phyloP scores from a whole-genome alignment of 768 basidiomycete genomes.

The Boletellus ananas region DNA sequence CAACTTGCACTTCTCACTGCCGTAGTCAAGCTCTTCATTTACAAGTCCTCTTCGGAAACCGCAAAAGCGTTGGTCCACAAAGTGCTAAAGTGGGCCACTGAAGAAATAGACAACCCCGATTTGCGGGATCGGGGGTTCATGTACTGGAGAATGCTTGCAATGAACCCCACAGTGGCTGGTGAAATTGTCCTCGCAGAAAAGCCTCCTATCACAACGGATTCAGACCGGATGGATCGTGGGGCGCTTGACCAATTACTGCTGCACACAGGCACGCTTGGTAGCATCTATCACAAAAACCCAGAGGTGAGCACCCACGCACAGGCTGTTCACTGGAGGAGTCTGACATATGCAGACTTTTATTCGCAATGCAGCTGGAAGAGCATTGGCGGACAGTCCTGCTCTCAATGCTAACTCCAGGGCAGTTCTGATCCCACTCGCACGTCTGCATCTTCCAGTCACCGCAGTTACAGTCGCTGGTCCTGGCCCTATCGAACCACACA shows the following conservation, averaged over 20 bases:
- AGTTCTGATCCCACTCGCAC: conserved; percentile 60
- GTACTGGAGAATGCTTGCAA: conserved; percentile 97
- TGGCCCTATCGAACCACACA: conserved; percentile 34
- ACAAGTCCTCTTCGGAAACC: conserved; percentile 77
- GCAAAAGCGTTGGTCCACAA: conserved; percentile 91
- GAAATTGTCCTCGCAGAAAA: conserved; percentile 92
- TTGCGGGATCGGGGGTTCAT: conserved; percentile 96
- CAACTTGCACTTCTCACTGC: conserved; percentile 94
- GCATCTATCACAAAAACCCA: conserved; percentile 98
- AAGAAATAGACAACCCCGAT: conserved; percentile 98
- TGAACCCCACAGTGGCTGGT: conserved; percentile 83
- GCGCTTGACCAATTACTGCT: conserved; percentile 91
- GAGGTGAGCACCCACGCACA: conserved; percentile 49
- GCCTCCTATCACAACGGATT: conserved; percentile 96
- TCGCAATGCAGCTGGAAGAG: conserved; percentile 79
- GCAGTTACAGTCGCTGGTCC: conserved; percentile 56
- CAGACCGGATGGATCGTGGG: conserved; percentile 95
- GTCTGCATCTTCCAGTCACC: conserved; percentile 44
- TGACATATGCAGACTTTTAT: conserved; percentile 75
- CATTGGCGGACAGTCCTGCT: conserved; percentile 83
- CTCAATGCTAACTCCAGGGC: conserved; percentile 78
- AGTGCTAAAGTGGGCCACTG: conserved; percentile 94
- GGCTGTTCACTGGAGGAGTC: background rate
- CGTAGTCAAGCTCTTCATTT: conserved; percentile 92
- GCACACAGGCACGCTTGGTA: conserved; percentile 90